Evolutionary conservation across 768 basidiomycete species (phyloP).

Genomic region (Tylopilus sp.): DNA sequence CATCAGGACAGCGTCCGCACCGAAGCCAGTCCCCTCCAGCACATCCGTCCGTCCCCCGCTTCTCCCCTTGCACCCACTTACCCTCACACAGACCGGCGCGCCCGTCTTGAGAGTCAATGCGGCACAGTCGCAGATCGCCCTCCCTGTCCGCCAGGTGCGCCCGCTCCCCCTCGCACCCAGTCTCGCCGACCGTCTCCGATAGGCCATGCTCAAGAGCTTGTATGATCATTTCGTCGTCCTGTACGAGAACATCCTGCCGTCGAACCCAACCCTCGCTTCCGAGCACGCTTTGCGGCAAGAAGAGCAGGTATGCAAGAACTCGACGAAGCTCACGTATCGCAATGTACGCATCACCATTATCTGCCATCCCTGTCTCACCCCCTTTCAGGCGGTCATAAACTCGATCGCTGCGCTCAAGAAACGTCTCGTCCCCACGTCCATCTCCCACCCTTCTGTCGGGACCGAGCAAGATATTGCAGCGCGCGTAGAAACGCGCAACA

Average conservation of each 20-base stretch:
- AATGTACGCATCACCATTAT: slow-evolving; percentile 48
- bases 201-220: slow-evolving; percentile 74
- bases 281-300: slow-evolving; percentile 84
- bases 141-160: slow-evolving; percentile 71
- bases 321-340: slow-evolving; percentile 78
- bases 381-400: slow-evolving; percentile 46
- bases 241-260: slow-evolving; percentile 54
- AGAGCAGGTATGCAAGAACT: slow-evolving; percentile 69
- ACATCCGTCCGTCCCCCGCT: slow-evolving; percentile 22
- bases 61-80: neutral
- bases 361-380: slow-evolving; percentile 9
- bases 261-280: slow-evolving; percentile 59
- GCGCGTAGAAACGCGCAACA: slow-evolving; percentile 53
- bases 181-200: neutral
- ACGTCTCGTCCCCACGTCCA: slow-evolving; percentile 51
- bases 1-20: slow-evolving; percentile 46
- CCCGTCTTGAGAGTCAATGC: slow-evolving; percentile 66
- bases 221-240: slow-evolving; percentile 70
- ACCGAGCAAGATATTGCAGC: slow-evolving; percentile 62
- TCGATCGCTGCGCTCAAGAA: slow-evolving; percentile 51
- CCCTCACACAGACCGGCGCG: slow-evolving; percentile 45
- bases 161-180: neutral
- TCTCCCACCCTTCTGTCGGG: slow-evolving; percentile 71
- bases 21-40: slow-evolving; percentile 36
- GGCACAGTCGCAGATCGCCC: slow-evolving; percentile 64